Evolutionary conservation across 352 stramenopile species (phyloP), one percentile per base, ranked within the genome.

Genomic region (Pythium grandisporangium): DNA sequence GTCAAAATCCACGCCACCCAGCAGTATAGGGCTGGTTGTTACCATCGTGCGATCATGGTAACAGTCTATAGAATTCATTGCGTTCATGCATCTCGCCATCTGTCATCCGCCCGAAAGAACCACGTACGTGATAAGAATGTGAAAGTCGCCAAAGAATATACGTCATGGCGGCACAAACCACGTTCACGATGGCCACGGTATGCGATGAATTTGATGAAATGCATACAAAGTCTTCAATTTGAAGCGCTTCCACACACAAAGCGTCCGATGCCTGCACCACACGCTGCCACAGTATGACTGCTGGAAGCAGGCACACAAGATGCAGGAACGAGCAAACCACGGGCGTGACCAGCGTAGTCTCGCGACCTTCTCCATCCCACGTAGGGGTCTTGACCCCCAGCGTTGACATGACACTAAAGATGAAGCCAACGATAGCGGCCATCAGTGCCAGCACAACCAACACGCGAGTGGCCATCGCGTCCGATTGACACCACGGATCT

Each of bases 401-500:
- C 19, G 64, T 45, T 8, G 61, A 59, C 69, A 85, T 81, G 7
- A 64, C 37, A 35, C 70, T 70, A 12, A 79, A 45, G 17, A 65
- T 35, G 43, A 86, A 77, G 39, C 70, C 78, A n/a, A 64, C 29
- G 23, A 74, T 72, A 19, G 70, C 59, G 19, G 66, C 59, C 36
- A 85, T 48, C 14, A 88, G 50, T 4, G 70, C 65, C 13, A 86
- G 17, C 8, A 84, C 60, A 1, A 53, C 63, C 23, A 91, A 64
- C 5, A 39, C 58, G 21, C 74, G 63, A 2, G 71, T 73, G 2
- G 48, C 44, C 8, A 61, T 56, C 6, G 77, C 70, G 37, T 71
- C 60, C 2, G 45, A 55, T 23, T 81, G 60, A 41, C 77, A 88
- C 77, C 77, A 91, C 12, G 71, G 70, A 42, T 91, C 75, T 5